Evolutionary conservation across 2,329 filamentous ascomycete genomes (phyloP).

Genomic region (Pleoardoris graminearum): DNA sequence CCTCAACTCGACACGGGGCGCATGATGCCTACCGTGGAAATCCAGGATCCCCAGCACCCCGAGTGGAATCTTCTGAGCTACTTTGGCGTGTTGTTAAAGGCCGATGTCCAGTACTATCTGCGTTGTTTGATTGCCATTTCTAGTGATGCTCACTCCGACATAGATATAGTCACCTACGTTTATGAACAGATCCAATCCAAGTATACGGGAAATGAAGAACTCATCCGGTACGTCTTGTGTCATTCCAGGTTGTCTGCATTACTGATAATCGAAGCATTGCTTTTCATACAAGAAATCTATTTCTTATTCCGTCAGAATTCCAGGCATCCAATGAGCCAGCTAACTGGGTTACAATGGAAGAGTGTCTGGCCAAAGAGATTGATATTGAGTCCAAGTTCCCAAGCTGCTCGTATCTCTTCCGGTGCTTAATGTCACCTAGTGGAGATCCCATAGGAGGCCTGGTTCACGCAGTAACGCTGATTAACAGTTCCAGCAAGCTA

Average conservation of each 20-base stretch:
- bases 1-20: neutral
- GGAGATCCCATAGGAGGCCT: slow-evolving; percentile 1
- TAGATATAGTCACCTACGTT: neutral
- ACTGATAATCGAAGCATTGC: neutral
- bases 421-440: neutral
- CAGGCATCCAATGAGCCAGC: neutral
- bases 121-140: neutral
- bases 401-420: neutral
- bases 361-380: neutral
- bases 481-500: neutral
- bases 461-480: neutral
- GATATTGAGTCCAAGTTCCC: neutral
- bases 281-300: neutral
- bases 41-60: neutral
- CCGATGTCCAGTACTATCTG: neutral
- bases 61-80: neutral
- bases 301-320: neutral
- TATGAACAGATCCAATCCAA: neutral
- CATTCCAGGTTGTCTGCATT: neutral
- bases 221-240: neutral
- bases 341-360: neutral
- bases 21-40: neutral
- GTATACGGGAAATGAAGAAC: neutral
- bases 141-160: neutral
- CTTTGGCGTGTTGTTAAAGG: neutral